These are phyloP conservation scores for Globisporangium okanoganense DNA, from an alignment of 352 stramenopile genomes.

Conservation along the genomic window DNA sequence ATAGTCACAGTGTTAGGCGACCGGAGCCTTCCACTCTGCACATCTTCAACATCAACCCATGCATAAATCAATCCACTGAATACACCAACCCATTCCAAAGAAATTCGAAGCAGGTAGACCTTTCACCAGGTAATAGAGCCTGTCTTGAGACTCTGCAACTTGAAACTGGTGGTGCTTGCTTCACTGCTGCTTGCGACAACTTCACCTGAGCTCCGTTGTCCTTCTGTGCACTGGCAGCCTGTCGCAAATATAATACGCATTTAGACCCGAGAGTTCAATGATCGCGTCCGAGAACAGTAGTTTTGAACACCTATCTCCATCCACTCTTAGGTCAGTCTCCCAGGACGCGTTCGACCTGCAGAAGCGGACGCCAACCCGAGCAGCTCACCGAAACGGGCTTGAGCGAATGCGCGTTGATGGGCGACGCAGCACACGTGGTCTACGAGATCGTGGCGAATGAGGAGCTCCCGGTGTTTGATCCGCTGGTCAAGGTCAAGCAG, in stretches of 20 bases:
- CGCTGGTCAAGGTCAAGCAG: slow-evolving; percentile 10
- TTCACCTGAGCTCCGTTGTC: too few species aligned
- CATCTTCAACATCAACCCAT: background rate
- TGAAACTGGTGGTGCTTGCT: too few species aligned
- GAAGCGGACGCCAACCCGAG: too few species aligned
- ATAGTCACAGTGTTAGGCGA: background rate
- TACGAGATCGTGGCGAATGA: slow-evolving; percentile 15
- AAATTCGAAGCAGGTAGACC: too few species aligned
- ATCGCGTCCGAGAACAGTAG: too few species aligned
- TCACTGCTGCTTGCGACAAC: too few species aligned
- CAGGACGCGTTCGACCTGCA: too few species aligned
- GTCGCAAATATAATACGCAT: too few species aligned
- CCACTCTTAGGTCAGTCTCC: background rate
- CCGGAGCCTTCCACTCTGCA: background rate
- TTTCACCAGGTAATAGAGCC: background rate
- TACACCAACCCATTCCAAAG: too few species aligned
- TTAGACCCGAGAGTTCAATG: background rate
- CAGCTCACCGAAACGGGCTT: too few species aligned
- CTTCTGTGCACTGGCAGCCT: too few species aligned
- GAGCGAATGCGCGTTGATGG: background rate
- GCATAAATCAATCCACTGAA: background rate
- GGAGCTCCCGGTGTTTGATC: slow-evolving; percentile 7
- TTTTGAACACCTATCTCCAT: background rate
- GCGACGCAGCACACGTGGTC: background rate
- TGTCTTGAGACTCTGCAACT: too few species aligned